Percentiles rank a stretch among this genome's conserved stretches.
phyloP scores from a whole-genome alignment of 1,284 basidiomycete genomes.

The Chalciporus piperatoides region DNA sequence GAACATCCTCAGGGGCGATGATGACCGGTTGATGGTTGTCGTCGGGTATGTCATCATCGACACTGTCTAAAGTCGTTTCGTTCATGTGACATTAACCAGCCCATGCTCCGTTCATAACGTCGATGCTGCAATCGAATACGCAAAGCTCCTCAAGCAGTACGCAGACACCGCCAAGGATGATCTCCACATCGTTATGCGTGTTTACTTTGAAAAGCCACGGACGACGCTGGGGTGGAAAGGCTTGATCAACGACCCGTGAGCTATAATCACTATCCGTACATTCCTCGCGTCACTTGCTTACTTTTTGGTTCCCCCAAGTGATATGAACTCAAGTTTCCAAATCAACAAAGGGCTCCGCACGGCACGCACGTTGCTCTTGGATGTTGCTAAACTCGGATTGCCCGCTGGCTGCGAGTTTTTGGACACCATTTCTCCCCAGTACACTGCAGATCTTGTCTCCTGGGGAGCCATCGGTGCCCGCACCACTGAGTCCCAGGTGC shows the following conservation, averaged over 20 bases:
- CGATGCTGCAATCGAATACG: conserved; percentile 82
- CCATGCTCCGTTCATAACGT: conserved; percentile 93
- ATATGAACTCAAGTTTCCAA: conserved; percentile 82
- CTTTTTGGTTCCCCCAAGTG: conserved; percentile 22
- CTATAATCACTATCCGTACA: background rate
- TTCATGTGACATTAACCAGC: conserved; percentile 39
- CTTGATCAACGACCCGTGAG: conserved; percentile 86
- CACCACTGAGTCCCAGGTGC: conserved; percentile 96
- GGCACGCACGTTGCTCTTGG: conserved; percentile 84
- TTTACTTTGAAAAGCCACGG: conserved; percentile 95
- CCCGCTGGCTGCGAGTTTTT: conserved; percentile 89
- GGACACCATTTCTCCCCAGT: conserved; percentile 88
- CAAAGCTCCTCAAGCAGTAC: conserved; percentile 75
- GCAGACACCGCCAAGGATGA: conserved; percentile 81
- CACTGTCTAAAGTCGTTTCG: background rate
- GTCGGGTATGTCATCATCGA: conserved; percentile 50
- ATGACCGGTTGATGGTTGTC: conserved; percentile 87
- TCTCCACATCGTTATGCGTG: conserved; percentile 93
- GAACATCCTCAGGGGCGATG: conserved; percentile 75
- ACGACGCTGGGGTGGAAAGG: conserved; percentile 99
- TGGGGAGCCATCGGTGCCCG: conserved; percentile 98
- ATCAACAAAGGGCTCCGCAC: conserved; percentile 97
- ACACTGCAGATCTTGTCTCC: conserved; percentile 91
- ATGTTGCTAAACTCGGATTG: conserved; percentile 81
- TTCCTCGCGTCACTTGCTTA: background rate